These are phyloP conservation scores for Amylocarpus encephaloides DNA, from an alignment of 2,329 filamentous ascomycete genomes.

Conservation along the genomic window DNA sequence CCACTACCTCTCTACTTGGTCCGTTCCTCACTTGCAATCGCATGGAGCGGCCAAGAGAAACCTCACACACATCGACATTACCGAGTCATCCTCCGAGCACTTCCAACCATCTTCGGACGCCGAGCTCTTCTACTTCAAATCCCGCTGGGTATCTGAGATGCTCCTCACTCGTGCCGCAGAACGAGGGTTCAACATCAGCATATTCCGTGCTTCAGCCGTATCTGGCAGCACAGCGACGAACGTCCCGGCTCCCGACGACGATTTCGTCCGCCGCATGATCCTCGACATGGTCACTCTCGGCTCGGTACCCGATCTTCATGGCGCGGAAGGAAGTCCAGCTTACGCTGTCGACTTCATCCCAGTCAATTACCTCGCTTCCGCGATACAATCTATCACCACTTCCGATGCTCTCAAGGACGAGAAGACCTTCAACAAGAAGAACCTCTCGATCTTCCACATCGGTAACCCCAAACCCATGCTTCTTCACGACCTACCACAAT, in stretches of 20 bases:
- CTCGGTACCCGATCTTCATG: background rate
- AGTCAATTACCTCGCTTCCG: slow-evolving; percentile 1
- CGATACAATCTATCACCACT: background rate
- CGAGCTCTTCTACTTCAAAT: slow-evolving; percentile 5
- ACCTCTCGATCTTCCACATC: background rate
- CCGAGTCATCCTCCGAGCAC: background rate
- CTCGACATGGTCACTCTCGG: slow-evolving; percentile 1
- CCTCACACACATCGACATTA: slow-evolving; percentile 1
- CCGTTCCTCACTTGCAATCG: slow-evolving; percentile 2
- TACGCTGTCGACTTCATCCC: slow-evolving; percentile 5
- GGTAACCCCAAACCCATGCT: background rate
- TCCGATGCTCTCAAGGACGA: background rate
- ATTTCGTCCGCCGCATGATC: slow-evolving; percentile 4
- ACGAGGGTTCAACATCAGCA: background rate
- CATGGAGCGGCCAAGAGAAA: background rate
- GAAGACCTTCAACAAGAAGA: background rate
- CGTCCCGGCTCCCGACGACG: slow-evolving; percentile 3
- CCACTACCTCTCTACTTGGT: slow-evolving; percentile 2
- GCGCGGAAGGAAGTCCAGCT: background rate
- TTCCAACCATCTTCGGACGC: background rate
- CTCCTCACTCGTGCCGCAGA: slow-evolving; percentile 1
- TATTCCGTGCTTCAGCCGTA: slow-evolving; percentile 1
- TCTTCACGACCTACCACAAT: background rate
- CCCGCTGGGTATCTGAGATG: slow-evolving; percentile 2
- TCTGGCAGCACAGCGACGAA: background rate